These are phyloP conservation scores for Fraxinus excelsior DNA, from an alignment of 257 asterid species.

Conservation along the genomic window DNA sequence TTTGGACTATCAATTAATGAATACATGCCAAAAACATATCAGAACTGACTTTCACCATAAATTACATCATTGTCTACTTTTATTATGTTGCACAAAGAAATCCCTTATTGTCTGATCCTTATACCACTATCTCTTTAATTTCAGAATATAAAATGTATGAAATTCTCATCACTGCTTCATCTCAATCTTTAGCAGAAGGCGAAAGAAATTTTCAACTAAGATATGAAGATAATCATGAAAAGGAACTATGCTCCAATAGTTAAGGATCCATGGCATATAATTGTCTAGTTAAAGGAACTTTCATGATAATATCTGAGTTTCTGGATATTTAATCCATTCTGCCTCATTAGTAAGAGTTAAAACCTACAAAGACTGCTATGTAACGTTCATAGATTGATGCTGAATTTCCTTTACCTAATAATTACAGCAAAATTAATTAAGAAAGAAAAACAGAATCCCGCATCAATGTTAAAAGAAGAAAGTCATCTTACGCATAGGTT, in stretches of 20 bases:
- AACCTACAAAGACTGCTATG: conserved; percentile 15
- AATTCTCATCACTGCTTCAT: conserved; percentile 20
- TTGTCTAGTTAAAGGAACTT: conserved; percentile 13
- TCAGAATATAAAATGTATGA: not conserved
- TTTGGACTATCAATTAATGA: conserved; percentile 20
- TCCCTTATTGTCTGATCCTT: conserved; percentile 8
- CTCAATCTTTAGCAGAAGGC: conserved; percentile 18
- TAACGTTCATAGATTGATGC: conserved; percentile 12
- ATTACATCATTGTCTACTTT: conserved; percentile 7
- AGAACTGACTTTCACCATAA: conserved; percentile 16
- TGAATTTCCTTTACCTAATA: conserved; percentile 8
- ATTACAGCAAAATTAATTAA: conserved; percentile 17
- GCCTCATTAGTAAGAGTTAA: conserved; percentile 12
- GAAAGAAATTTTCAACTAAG: not conserved
- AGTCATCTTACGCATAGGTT: conserved; percentile 90
- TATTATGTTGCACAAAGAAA: conserved; percentile 4
- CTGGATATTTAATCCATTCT: not conserved
- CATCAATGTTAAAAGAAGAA: conserved; percentile 35
- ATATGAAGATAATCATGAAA: not conserved
- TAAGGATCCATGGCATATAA: conserved; percentile 13
- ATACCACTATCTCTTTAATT: not conserved
- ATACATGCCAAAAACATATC: conserved; percentile 9
- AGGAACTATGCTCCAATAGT: conserved; percentile 13
- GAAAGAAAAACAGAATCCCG: conserved; percentile 31
- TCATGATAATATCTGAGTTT: not conserved